Percentiles rank a stretch among this genome's conserved stretches.
phyloP scores from a whole-genome alignment of 2,329 filamentous ascomycete species.

The Phyllosticta paracitricarpa region DNA sequence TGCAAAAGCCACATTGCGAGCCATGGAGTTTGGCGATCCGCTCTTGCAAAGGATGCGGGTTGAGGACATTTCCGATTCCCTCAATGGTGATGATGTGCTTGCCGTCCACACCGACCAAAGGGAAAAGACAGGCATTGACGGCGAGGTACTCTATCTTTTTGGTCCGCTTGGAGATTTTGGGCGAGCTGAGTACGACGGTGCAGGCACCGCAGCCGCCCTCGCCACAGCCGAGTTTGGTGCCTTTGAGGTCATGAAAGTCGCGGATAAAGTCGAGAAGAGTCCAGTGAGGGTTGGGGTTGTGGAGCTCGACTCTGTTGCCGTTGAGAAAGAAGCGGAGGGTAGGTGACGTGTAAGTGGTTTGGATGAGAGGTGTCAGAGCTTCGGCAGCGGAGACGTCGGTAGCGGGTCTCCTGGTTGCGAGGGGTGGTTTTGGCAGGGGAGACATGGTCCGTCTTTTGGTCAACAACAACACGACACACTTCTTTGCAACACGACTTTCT shows the following conservation, averaged over 20 bases:
- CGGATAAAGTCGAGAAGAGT: slow-evolving; percentile 87
- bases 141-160: slow-evolving; percentile 87
- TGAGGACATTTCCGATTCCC: slow-evolving; percentile 78
- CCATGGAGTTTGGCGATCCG: slow-evolving; percentile 83
- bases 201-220: slow-evolving; percentile 94
- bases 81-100: slow-evolving; percentile 97
- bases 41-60: slow-evolving; percentile 80
- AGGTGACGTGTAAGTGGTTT: slow-evolving; percentile 66
- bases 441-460: background rate
- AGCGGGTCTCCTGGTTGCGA: slow-evolving; percentile 1
- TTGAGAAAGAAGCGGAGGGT: slow-evolving; percentile 78
- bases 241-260: slow-evolving; percentile 71
- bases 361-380: slow-evolving; percentile 55
- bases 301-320: slow-evolving; percentile 72
- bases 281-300: slow-evolving; percentile 79
- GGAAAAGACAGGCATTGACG: slow-evolving; percentile 88
- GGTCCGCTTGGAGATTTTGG: slow-evolving; percentile 15
- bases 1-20: slow-evolving; percentile 90
- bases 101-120: slow-evolving; percentile 81
- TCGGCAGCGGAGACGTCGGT: slow-evolving; percentile 18
- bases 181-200: slow-evolving; percentile 54
- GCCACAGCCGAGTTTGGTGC: slow-evolving; percentile 90
- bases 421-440: slow-evolving; percentile 3
- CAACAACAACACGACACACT: background rate
- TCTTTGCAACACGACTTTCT: background rate